Base-by-base conservation (phyloP, 345 rosid genomes). In the Moringa oleifera region DNA sequence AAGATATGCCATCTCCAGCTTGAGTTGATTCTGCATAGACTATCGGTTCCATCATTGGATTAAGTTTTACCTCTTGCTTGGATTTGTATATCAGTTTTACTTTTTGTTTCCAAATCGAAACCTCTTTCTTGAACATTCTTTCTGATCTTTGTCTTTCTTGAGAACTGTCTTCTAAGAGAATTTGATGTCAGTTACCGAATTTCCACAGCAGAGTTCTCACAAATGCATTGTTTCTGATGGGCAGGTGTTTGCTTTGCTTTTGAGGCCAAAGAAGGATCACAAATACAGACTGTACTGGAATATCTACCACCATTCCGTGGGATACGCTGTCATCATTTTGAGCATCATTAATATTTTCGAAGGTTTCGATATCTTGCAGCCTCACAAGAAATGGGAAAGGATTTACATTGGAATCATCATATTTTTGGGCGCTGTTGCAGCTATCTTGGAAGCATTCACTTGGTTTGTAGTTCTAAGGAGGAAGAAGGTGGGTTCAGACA, bases 241-340 rank as follows among this genome's bases (percentile, higher is more conserved):
- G 22, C 75, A 87, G 94, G 66, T 81, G 51, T 79, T 88, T 67
- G 97, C 97, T 33, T 59, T 93, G 66, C 87, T 93, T 55, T 59
- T 88, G 68, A 84, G 96, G 80, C 98, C 97, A 17, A 93, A 87
- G 78, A 84, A 81, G 46, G 91, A 93, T 45, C 85, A 93, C 86
- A 93, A 90, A 46, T 88, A 77, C 71, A 81, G 98, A 61, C 0
- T 75, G 12, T 90, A 83, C 63, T 93, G 98, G 98, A 93, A 90
- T 75, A 68, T 88, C 28, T 93, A 93, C 80, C 98, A 93, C 73
- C 91, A 87, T 63, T 21, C 75, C 2, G 70, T 86, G 0, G 98
- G 98, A 4, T 90, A 93, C 69, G 49, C 90, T 0, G 77, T 79
- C 46, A 81, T 93, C n/a, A 18, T 54, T 46, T 62, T 90, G 52